Evolutionary conservation across 805 yeast genomes (phyloP), one percentile per base, ranked within the genome.

Genomic region (Metschnikowia arizonensis): DNA sequence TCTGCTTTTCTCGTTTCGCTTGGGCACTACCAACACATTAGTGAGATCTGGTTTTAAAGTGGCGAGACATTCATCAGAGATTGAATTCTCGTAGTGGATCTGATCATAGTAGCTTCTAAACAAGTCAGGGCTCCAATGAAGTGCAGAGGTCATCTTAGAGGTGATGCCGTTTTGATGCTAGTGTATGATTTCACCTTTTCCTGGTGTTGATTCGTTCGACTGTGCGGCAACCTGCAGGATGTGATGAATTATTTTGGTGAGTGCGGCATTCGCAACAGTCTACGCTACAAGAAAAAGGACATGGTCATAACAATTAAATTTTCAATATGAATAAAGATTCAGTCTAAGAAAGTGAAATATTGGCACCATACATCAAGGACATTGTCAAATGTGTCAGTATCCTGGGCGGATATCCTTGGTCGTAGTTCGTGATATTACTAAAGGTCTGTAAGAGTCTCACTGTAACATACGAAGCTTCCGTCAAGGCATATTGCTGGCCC

Each of bases 1-100:
- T 15, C 57, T 44, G 46, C 52, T 47, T 34, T 43, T 51, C 26
- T 68, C 74, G 32, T 57, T 60, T 45, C 65, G 62, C 7, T 58
- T 46, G 2, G 77, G 77, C 4, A 63, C 56, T 8, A 54, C 53
- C 25, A 72, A 56, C 33, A 69, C 54, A 32, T 47, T 52, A 28
- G 50, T 50, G 33, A 73, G 52, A 46, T 73, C 78, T 3, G 54
- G 61, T 21, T 42, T 23, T 40, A 67, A 47, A 3, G 49, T 52
- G 10, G 43, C 33, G 32, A 44, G 33, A 8, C 40, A 24, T 21
- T 36, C 38, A 11, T 42, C 33, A 9, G 49, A 39, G 23, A 50
- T 44, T n/a, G 44, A 15, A 14, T 34, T 25, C 25, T 35, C 38
- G 24, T 32, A 30, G 33, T 45, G 47, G 18, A 55, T 49, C 37